Evolutionary conservation across 352 stramenopile species (phyloP), one percentile per base, ranked within the genome.

Genomic region (Phytophthora cryptogea): DNA sequence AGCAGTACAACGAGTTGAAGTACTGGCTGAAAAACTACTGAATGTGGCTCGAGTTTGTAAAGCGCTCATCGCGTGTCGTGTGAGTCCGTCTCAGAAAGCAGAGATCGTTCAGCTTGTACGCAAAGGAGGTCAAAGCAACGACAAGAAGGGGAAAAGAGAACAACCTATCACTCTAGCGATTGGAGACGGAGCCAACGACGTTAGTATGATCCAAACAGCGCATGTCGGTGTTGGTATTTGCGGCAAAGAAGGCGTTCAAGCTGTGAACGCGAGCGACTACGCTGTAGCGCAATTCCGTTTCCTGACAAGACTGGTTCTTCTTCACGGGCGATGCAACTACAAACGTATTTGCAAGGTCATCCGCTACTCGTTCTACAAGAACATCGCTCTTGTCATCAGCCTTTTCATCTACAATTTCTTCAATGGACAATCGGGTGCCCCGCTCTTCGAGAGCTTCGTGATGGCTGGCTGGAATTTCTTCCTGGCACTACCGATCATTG

Each of bases 281-380:
- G 79, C 96, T 3, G 97, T 99, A 44, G 91, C 89, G 14, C 93
- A 99, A 65, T 99, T 99, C 66, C 77, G 91, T 11, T 98, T 97
- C 57, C 70, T 99, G 1, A 83, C 96, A 55, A 69, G 87, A 13
- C 81, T 99, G 0, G 67, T 99, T 37, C 78, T 99, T 16, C 89
- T 98, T 35, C 97, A 99, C 68, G 97, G 97, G 3, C 83, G 97
- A 51, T 98, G 88, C 82, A 98, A 98, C 73, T 99, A 99, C 72
- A 94, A 97, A 51, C 92, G 97, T 30, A 88, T 98, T 17, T 91
- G 80, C 59, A 96, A 94, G 46, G 84, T 98, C 31, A 93, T 99
- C 57, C 78, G 95, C 8, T 99, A 98, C 67, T 97, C 97, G 32
- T 99, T 99, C 70, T 99, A 99, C 89, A 99, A 99, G 77, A 99